Evolutionary conservation across 805 yeast genomes (phyloP), one percentile per base, ranked within the genome.

Genomic region (Kluyveromyces lactis): DNA sequence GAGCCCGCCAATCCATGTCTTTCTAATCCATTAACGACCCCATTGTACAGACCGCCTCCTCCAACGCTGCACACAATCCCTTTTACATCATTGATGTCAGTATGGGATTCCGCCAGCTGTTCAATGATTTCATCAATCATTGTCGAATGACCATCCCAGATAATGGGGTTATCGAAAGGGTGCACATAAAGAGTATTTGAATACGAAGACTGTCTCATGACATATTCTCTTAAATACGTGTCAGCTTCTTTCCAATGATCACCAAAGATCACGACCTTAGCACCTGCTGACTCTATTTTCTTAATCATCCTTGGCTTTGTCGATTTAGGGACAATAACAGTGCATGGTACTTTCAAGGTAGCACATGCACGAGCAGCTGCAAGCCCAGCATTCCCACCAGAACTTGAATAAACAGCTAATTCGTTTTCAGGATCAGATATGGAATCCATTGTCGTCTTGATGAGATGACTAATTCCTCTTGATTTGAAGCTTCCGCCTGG

Each of bases 41-140:
- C 79, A 47, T 70, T 69, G 56, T 71, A 73, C 17, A 75, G 57
- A 0, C 79, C 79, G 11, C 79, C 79, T 7, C 79, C 80, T 6
- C 79, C 79, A 33, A 73, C 68, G 17, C 77, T 72, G 49, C 79
- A 72, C 1, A 71, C 73, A 21, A 73, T 60, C 0, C 71, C 77
- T 44, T 64, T 69, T 18, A 74, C 43, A 4, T 48, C 49, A 4
- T 44, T 34, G 4, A 61, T 4, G 15, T 48, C 16, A 16, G 52
- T 32, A 8, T 48, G 46, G 8, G 53, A 60, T 9, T 53, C 42
- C 1, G 34, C 32, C 31, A 63, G 31, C 11, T 57, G 52, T 34
- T 45, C 47, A 8, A 52, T 60, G 11, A 72, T 59, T 44, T 66
- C 79, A 51, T 68, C 75, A 11, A 76, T 55, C 46, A 72, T 51